Conservation (phyloP, 2,329 filamentous ascomycete species). For the Ophiobolus disseminans region DNA sequence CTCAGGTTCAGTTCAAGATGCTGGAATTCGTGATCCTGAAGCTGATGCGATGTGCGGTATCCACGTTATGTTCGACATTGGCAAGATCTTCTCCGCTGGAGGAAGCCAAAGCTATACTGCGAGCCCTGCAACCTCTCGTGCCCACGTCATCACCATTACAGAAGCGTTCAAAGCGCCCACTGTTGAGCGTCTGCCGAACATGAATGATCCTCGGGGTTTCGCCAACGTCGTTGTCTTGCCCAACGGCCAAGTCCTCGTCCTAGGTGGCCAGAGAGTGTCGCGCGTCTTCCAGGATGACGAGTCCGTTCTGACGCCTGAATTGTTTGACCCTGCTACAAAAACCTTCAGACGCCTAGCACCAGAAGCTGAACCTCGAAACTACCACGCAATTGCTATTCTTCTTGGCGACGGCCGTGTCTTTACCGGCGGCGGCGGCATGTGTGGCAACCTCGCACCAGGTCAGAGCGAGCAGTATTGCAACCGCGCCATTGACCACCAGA, state of each 20-base stretch:
- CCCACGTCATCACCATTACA: slow-evolving; percentile 60
- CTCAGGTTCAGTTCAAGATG: slow-evolving; percentile 50
- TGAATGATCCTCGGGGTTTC: slow-evolving; percentile 40
- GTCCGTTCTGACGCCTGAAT: slow-evolving; percentile 25
- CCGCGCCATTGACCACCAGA: slow-evolving; percentile 55
- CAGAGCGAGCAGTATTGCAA: no score
- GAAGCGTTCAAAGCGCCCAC: slow-evolving; percentile 25
- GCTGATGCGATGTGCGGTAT: slow-evolving; percentile 63
- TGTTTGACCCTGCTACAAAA: slow-evolving; percentile 28
- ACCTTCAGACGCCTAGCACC: slow-evolving; percentile 28
- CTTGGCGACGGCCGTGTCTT: slow-evolving; percentile 36
- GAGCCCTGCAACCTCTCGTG: slow-evolving; percentile 51
- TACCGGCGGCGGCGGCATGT: slow-evolving; percentile 50
- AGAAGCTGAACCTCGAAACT: slow-evolving; percentile 28
- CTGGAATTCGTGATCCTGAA: slow-evolving; percentile 54
- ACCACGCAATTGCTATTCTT: slow-evolving; percentile 35
- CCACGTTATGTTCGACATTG: slow-evolving; percentile 66
- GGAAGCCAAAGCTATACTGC: slow-evolving; percentile 58
- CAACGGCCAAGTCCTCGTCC: slow-evolving; percentile 43
- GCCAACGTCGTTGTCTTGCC: slow-evolving; percentile 38
- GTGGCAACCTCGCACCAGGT: slow-evolving; percentile 48
- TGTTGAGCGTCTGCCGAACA: slow-evolving; percentile 28
- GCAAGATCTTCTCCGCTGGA: slow-evolving; percentile 63
- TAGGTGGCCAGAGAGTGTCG: slow-evolving; percentile 32
- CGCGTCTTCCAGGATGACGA: slow-evolving; percentile 28